Conservation (phyloP, 352 stramenopile species). For the Thalassiosira sp. region DNA sequence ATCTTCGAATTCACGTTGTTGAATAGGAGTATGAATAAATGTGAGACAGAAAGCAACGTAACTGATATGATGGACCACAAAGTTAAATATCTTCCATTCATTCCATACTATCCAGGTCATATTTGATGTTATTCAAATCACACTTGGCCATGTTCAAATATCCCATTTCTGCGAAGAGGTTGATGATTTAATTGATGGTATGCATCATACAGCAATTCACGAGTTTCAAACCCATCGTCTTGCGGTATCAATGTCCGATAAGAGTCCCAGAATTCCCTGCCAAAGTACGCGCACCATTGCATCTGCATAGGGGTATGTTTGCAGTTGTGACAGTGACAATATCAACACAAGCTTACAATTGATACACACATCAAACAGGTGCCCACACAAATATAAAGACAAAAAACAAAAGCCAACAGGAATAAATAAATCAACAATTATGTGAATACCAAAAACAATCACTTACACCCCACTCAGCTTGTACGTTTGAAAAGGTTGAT, state of each 20-base stretch:
- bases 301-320: slow-evolving; percentile 11
- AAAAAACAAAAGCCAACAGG: slow-evolving; percentile 4
- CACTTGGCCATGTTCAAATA: too few species aligned
- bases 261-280: slow-evolving; percentile 47
- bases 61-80: too few species aligned
- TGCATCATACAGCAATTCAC: slow-evolving; percentile 58
- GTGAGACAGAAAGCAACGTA: background rate
- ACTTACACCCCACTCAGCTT: slow-evolving; percentile 74
- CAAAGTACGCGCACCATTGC: slow-evolving; percentile 68
- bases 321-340: background rate
- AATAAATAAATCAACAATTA: slow-evolving; percentile 7
- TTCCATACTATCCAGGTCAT: too few species aligned
- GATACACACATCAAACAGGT: background rate
- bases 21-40: background rate
- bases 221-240: slow-evolving; percentile 57
- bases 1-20: slow-evolving; percentile 32
- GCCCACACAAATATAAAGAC: background rate
- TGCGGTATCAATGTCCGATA: slow-evolving; percentile 57
- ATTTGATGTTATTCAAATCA: too few species aligned
- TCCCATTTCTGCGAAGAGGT: slow-evolving; percentile 63
- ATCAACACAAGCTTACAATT: background rate
- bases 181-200: slow-evolving; percentile 75
- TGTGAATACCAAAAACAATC: slow-evolving; percentile 22
- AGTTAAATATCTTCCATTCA: too few species aligned
- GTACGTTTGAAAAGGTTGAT: too few species aligned